phyloP scores from a whole-genome alignment of 495 filamentous ascomycete genomes.

The Penicillium cosmopolitanum region DNA sequence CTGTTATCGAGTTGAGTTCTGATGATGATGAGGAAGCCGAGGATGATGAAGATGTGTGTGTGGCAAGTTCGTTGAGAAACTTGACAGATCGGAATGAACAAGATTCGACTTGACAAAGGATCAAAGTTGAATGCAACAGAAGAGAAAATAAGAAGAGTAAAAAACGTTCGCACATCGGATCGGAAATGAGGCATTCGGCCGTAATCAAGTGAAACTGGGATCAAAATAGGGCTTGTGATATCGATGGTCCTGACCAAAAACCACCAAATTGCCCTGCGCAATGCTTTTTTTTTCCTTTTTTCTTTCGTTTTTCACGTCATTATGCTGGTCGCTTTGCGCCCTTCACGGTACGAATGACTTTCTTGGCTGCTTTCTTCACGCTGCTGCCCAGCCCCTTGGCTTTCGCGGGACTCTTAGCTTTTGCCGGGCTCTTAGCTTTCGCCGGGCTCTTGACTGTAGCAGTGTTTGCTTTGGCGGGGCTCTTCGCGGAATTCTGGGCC shows the following conservation, averaged over 20 bases:
- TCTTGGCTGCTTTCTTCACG: slow-evolving; percentile 24
- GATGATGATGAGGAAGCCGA: neutral
- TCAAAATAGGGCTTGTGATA: neutral
- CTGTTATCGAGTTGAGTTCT: neutral
- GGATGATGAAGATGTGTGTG: too few relatives aligned
- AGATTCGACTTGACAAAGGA: neutral
- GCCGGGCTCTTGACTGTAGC: slow-evolving; percentile 9
- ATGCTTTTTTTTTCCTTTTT: neutral
- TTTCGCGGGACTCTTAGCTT: slow-evolving; percentile 3
- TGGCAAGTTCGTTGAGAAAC: slow-evolving; percentile 4
- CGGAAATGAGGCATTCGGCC: neutral
- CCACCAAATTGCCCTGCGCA: neutral
- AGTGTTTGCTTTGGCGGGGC: slow-evolving; percentile 17
- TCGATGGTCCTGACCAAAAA: neutral
- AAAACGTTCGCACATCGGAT: neutral
- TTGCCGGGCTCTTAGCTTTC: slow-evolving; percentile 6
- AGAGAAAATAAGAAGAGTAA: neutral
- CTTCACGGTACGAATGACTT: slow-evolving; percentile 21
- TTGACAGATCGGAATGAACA: neutral
- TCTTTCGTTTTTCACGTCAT: neutral
- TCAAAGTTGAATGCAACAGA: neutral
- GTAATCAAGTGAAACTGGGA: neutral
- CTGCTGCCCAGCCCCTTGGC: slow-evolving; percentile 13
- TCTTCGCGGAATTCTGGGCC: neutral
- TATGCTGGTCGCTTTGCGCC: slow-evolving; percentile 21